phyloP scores from a whole-genome alignment of 768 basidiomycete species.

The Podaxis pistillaris region DNA sequence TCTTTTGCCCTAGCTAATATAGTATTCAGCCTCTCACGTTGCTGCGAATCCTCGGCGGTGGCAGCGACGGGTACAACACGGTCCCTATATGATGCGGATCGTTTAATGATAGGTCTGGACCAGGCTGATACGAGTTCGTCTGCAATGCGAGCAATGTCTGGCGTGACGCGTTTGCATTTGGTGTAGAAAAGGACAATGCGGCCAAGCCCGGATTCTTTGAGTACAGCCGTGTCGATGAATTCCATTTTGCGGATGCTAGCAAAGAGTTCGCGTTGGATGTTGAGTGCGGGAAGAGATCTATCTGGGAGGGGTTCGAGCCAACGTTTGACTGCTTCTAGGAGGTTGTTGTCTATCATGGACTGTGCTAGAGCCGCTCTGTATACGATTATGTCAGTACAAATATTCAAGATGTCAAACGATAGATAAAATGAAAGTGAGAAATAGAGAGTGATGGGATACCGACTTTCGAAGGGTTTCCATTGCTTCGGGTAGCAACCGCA shows the following conservation, averaged over 20 bases:
- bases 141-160: slow-evolving; percentile 78
- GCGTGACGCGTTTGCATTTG: slow-evolving; percentile 86
- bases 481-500: slow-evolving; percentile 82
- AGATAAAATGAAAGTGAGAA: not conserved
- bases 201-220: slow-evolving; percentile 90
- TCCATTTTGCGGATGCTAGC: slow-evolving; percentile 83
- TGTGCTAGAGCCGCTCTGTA: slow-evolving; percentile 81
- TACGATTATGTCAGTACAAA: slow-evolving; percentile 27
- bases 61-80: slow-evolving; percentile 62
- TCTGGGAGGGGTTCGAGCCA: slow-evolving; percentile 97
- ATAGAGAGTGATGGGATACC: slow-evolving; percentile 4
- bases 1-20: slow-evolving; percentile 69
- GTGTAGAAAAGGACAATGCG: slow-evolving; percentile 94
- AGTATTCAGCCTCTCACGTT: slow-evolving; percentile 59
- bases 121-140: slow-evolving; percentile 80
- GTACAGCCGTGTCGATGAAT: slow-evolving; percentile 84
- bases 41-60: slow-evolving; percentile 33
- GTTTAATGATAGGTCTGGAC: slow-evolving; percentile 91
- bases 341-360: slow-evolving; percentile 93
- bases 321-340: slow-evolving; percentile 81
- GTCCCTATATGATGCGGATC: slow-evolving; percentile 79
- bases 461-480: slow-evolving; percentile 93
- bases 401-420: slow-evolving; percentile 14
- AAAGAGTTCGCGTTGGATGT: slow-evolving; percentile 94
- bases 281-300: slow-evolving; percentile 88